Base-by-base conservation (phyloP, 78 protist genomes). In the Pigoraptor vietnamica region DNA sequence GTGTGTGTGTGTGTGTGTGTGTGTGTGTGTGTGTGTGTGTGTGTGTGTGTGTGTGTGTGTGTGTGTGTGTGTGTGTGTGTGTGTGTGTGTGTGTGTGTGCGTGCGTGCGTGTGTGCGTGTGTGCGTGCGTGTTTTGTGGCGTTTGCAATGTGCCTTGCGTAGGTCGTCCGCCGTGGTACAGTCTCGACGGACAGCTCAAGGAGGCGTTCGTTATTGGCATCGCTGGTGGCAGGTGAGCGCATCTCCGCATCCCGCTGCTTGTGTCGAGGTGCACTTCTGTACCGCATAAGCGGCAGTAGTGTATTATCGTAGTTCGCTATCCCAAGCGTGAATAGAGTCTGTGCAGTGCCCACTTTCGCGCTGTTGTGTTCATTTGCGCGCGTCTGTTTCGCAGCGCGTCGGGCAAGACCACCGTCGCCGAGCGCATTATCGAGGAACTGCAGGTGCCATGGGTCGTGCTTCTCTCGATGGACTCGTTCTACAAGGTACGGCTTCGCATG, bases 91-190 rank as follows among this genome's bases (percentile, higher is more conserved):
- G n/a, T n/a, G n/a, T n/a, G n/a, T n/a, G n/a, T n/a, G n/a, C n/a
- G n/a, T n/a, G n/a, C n/a, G n/a, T n/a, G n/a, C n/a, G n/a, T n/a
- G n/a, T n/a, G n/a, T n/a, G n/a, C n/a, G n/a, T n/a, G n/a, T n/a
- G n/a, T n/a, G n/a, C n/a, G n/a, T n/a, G n/a, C n/a, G n/a, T n/a
- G n/a, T n/a, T n/a, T n/a, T n/a, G n/a, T n/a, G n/a, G n/a, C n/a
- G n/a, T n/a, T n/a, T n/a, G n/a, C n/a, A n/a, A n/a, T n/a, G 81
- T 90, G 40, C 25, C 1, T 24, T 24, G 0, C 10, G 79, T 19
- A 37, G 92, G 92, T 25, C 92, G 92, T 10, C 93, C 93, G 37
- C 93, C 93, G 35, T 91, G 93, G 93, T 91, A 91, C 82, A 79
- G 6, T n/a, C n/a, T 19, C 56, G 35, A 24, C 2, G 93, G 93